A percentile compares a stretch with the other conserved stretches of the same genome.
Evolutionary conservation across 1,284 basidiomycete species (phyloP).

Genomic region (Laetiporus sulphureus): DNA sequence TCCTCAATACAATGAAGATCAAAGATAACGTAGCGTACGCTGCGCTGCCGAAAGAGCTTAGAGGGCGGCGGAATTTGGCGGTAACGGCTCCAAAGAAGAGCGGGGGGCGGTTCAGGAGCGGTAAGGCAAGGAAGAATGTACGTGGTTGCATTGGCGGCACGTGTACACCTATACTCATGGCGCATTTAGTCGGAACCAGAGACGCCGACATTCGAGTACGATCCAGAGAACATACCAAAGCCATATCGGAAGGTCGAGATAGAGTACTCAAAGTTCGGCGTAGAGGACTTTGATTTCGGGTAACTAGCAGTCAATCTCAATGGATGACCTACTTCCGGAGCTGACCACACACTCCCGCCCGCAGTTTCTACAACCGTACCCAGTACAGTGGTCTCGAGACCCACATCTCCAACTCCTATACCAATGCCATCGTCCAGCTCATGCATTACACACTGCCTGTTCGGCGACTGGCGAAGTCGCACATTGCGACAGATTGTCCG

Average conservation of each 20-base stretch:
- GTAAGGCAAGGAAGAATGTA: conserved; percentile 38
- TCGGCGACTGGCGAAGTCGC: conserved; percentile 80
- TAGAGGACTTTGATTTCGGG: conserved; percentile 99
- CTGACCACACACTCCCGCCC: conserved; percentile 1
- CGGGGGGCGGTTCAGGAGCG: conserved; percentile 78
- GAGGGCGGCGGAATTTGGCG: conserved; percentile 78
- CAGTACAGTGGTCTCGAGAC: conserved; percentile 91
- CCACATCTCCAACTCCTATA: conserved; percentile 96
- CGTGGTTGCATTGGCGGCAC: neutral
- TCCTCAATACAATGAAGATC: conserved; percentile 74
- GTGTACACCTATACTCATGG: no score
- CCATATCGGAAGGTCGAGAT: conserved; percentile 93
- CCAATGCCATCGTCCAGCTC: conserved; percentile 87
- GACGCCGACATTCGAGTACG: conserved; percentile 39
- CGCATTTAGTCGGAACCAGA: conserved; percentile 39
- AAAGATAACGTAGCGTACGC: conserved; percentile 91
- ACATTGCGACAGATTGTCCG: conserved; percentile 83
- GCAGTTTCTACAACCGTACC: conserved; percentile 89
- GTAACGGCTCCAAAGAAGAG: conserved; percentile 40
- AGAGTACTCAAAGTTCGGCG: conserved; percentile 98
- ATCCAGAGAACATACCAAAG: conserved; percentile 64
- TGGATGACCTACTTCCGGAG: neutral
- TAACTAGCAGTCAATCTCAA: conserved; percentile 23
- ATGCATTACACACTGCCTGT: conserved; percentile 84
- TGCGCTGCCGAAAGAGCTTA: conserved; percentile 74